Evolutionary conservation across 2,329 filamentous ascomycete genomes (phyloP).

Genomic region (Plectosphaerella cucumerina): DNA sequence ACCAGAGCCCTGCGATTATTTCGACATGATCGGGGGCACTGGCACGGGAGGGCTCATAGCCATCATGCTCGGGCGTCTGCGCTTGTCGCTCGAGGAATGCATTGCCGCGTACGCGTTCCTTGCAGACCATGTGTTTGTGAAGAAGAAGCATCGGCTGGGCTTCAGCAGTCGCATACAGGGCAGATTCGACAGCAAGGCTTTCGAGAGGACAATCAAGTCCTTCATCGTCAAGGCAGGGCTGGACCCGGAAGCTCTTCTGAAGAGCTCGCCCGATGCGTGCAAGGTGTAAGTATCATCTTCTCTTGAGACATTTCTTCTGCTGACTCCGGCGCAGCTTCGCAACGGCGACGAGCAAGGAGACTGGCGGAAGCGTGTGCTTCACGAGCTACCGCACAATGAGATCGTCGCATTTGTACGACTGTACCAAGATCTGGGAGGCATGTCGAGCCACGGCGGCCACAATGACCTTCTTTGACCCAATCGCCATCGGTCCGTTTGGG

Average conservation of each 20-base stretch:
- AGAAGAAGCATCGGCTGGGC: not conserved
- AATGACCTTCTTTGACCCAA: constrained; percentile 8
- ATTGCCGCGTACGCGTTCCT: constrained; percentile 3
- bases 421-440: constrained; percentile 7
- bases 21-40: constrained; percentile 25
- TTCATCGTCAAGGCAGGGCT: not conserved
- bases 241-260: not conserved
- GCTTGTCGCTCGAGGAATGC: not conserved
- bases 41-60: constrained; percentile 29
- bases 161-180: not conserved
- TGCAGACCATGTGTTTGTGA: not conserved
- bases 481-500: not conserved
- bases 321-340: not conserved
- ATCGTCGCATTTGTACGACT: not conserved
- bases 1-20: constrained; percentile 17
- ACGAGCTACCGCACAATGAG: not conserved
- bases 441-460: constrained; percentile 14
- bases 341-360: not conserved
- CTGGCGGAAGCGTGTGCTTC: not conserved
- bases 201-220: not conserved
- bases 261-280: not conserved
- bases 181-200: not conserved
- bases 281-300: not conserved
- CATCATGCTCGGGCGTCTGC: constrained; percentile 33
- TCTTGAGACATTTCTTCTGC: not conserved